Conservation (phyloP, 805 yeast species). For the Candida bentonensis region DNA sequence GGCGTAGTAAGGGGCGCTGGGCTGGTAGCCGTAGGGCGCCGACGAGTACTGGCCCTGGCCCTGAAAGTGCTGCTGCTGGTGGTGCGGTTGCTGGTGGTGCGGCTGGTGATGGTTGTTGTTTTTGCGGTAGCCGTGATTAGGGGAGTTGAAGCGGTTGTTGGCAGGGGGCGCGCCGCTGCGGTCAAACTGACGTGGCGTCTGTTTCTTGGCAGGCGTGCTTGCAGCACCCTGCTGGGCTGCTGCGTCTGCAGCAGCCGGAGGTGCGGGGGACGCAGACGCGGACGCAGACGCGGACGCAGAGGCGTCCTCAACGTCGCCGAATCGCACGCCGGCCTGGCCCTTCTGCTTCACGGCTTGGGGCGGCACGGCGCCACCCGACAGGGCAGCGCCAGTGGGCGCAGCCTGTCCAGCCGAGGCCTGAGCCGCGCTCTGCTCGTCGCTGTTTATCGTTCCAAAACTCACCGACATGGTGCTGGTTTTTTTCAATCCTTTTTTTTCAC, state of each 20-base stretch:
- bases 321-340: not conserved
- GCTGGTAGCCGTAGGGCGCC: not conserved
- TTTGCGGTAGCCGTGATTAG: not conserved
- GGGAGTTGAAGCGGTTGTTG: too few species aligned
- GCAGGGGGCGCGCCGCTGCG: too few species aligned
- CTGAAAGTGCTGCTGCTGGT: not conserved
- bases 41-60: not conserved
- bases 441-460: not conserved
- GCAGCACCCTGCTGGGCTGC: not conserved
- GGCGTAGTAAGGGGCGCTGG: not conserved
- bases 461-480: not conserved
- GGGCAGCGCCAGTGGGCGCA: not conserved
- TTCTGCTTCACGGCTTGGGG: not conserved
- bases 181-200: too few species aligned
- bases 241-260: not conserved
- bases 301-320: not conserved
- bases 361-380: not conserved
- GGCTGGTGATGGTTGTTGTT: too few species aligned
- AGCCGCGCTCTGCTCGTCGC: not conserved
- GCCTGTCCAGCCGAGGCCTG: not conserved
- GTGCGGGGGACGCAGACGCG: not conserved
- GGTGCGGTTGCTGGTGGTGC: too few species aligned
- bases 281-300: not conserved
- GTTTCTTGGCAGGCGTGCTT: too few species aligned
- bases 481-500: too few species aligned